Evolutionary conservation across 306 rosid genomes (phyloP).

Genomic region (Inga laurina): DNA sequence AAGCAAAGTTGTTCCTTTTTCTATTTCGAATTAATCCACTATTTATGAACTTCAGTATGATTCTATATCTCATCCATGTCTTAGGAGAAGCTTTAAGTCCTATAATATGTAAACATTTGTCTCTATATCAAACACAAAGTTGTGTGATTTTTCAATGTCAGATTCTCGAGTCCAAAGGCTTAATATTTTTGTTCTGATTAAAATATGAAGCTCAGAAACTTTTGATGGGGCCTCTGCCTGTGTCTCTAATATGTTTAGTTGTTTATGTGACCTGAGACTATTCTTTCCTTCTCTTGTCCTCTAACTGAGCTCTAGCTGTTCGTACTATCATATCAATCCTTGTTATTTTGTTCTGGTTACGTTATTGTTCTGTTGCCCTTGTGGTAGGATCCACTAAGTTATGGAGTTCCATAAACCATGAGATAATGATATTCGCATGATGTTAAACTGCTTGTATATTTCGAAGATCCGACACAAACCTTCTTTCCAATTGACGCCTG

Average conservation of each 20-base stretch:
- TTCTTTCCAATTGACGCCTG: constrained; percentile 51
- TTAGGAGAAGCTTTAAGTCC: too few relatives aligned
- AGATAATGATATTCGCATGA: constrained; percentile 18
- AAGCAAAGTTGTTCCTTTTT: too few relatives aligned
- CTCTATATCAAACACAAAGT: too few relatives aligned
- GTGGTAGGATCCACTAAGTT: constrained; percentile 45
- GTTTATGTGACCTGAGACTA: constrained; percentile 49
- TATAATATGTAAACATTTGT: too few relatives aligned
- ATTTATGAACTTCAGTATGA: too few relatives aligned
- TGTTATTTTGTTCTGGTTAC: constrained; percentile 53
- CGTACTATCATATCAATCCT: constrained; percentile 58
- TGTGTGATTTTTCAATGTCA: neutral
- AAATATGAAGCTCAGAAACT: constrained; percentile 59
- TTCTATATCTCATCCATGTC: too few relatives aligned
- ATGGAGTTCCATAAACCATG: constrained; percentile 38
- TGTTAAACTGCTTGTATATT: neutral
- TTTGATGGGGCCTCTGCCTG: constrained; percentile 50
- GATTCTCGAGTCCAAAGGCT: neutral
- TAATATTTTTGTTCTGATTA: constrained; percentile 16
- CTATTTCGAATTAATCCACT: too few relatives aligned
- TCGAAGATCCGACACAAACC: constrained; percentile 40
- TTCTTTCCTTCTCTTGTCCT: constrained; percentile 60
- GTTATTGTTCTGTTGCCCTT: constrained; percentile 42
- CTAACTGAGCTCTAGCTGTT: constrained; percentile 60
- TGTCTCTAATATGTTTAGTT: constrained; percentile 51